Percentiles rank a stretch among this genome's conserved stretches.
These are phyloP conservation scores for Taphrina communis DNA, from an alignment of 1,139 yeast genomes.

Conservation along the genomic window DNA sequence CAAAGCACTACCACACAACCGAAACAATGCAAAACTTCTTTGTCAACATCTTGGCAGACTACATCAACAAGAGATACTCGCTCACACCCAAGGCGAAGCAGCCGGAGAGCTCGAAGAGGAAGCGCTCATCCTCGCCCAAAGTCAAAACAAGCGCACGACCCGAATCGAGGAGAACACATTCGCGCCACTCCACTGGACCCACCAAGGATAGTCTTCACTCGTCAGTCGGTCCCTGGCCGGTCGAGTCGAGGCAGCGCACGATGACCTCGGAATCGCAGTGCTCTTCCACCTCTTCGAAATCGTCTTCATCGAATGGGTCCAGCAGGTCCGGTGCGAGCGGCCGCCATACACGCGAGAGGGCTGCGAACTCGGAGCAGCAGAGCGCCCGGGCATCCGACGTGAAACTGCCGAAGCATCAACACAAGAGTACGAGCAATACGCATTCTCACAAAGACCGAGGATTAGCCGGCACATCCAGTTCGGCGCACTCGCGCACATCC, in stretches of 20 bases:
- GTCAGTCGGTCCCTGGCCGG: not conserved
- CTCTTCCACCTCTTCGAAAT: not conserved
- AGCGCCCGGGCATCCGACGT: constrained; percentile 7
- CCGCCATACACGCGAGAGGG: constrained; percentile 7
- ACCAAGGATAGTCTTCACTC: not conserved
- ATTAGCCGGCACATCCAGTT: not conserved
- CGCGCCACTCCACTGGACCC: not conserved
- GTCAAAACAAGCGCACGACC: constrained; percentile 10
- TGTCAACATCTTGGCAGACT: constrained; percentile 28
- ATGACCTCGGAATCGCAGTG: not conserved
- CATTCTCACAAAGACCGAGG: not conserved
- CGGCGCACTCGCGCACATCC: not conserved
- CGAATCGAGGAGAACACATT: constrained; percentile 4
- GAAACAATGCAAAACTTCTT: constrained; percentile 25
- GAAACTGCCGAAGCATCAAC: constrained; percentile 3
- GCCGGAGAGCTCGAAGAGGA: constrained; percentile 7
- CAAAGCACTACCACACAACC: too few relatives aligned
- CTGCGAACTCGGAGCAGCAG: constrained; percentile 1
- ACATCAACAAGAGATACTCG: constrained; percentile 25
- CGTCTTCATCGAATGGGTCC: not conserved
- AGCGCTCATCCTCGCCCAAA: constrained; percentile 14
- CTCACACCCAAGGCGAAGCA: constrained; percentile 4
- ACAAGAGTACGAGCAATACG: not conserved
- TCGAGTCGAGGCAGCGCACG: not conserved
- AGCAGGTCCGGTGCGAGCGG: not conserved